A percentile compares a stretch with the other conserved stretches of the same genome.
Evolutionary conservation across 1,284 basidiomycete genomes (phyloP).

Genomic region (Peniophora sp.): DNA sequence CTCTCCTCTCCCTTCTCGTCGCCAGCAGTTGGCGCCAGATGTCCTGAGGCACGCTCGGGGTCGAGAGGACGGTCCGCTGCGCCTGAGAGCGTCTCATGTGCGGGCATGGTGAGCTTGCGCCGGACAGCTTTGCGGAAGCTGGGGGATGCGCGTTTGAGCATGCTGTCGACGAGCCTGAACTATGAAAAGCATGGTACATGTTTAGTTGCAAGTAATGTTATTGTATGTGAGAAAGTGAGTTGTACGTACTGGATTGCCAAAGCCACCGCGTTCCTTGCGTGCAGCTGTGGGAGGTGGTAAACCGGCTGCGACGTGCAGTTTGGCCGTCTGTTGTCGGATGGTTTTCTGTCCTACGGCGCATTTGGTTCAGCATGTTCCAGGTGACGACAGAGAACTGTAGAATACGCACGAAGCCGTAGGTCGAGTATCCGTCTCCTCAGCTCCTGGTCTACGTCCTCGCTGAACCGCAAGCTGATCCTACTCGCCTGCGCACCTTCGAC

Average conservation of each 20-base stretch:
- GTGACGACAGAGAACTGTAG: not conserved
- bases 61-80: slow-evolving; percentile 46
- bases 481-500: not conserved
- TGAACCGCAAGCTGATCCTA: not conserved
- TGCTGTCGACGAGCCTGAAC: slow-evolving; percentile 64
- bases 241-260: not conserved
- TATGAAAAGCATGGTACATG: not conserved
- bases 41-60: slow-evolving; percentile 50
- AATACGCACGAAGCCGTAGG: not conserved
- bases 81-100: slow-evolving; percentile 74
- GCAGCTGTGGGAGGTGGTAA: not conserved
- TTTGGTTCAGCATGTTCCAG: too few species aligned
- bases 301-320: not conserved
- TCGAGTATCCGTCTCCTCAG: not conserved
- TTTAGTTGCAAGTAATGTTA: slow-evolving; percentile 4
- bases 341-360: too few species aligned
- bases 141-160: slow-evolving; percentile 53
- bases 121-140: slow-evolving; percentile 41
- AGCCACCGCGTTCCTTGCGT: not conserved
- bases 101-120: slow-evolving; percentile 67
- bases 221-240: not conserved
- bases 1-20: slow-evolving; percentile 42
- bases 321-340: too few species aligned
- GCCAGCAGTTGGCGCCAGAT: slow-evolving; percentile 51
- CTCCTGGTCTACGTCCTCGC: not conserved